phyloP scores from a whole-genome alignment of 1,284 basidiomycete species.

The Golubevia pallescens region DNA sequence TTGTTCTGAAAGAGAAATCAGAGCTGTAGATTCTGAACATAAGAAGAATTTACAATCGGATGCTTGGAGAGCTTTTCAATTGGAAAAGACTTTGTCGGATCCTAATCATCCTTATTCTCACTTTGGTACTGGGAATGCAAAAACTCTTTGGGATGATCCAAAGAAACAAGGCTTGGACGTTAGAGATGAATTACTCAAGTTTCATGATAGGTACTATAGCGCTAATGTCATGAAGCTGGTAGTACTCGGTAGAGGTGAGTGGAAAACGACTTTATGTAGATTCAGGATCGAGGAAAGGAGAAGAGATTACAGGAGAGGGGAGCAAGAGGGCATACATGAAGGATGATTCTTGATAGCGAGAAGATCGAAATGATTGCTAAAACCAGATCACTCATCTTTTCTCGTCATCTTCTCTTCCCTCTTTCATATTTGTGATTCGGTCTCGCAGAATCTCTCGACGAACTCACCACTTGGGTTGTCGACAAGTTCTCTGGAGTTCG shows the following conservation, averaged over 20 bases:
- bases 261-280: no score
- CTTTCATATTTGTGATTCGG: neutral
- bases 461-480: conserved; percentile 52
- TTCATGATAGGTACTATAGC: conserved; percentile 93
- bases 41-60: conserved; percentile 97
- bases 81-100: conserved; percentile 84
- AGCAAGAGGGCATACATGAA: no score
- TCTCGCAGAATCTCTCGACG: conserved; percentile 60
- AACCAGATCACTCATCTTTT: neutral
- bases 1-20: conserved; percentile 91
- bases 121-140: conserved; percentile 89
- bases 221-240: conserved; percentile 92
- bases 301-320: no score
- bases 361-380: neutral
- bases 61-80: conserved; percentile 93
- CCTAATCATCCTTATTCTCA: conserved; percentile 85
- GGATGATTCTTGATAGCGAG: no score
- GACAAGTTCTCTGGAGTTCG: conserved; percentile 60
- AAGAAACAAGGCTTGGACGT: conserved; percentile 77
- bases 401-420: neutral
- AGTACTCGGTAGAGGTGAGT: conserved; percentile 82
- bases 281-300: no score
- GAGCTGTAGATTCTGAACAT: conserved; percentile 97
- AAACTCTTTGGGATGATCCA: conserved; percentile 76
- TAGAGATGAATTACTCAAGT: conserved; percentile 86